These are phyloP conservation scores for Imleria badia DNA, from an alignment of 768 basidiomycete species.

Conservation along the genomic window DNA sequence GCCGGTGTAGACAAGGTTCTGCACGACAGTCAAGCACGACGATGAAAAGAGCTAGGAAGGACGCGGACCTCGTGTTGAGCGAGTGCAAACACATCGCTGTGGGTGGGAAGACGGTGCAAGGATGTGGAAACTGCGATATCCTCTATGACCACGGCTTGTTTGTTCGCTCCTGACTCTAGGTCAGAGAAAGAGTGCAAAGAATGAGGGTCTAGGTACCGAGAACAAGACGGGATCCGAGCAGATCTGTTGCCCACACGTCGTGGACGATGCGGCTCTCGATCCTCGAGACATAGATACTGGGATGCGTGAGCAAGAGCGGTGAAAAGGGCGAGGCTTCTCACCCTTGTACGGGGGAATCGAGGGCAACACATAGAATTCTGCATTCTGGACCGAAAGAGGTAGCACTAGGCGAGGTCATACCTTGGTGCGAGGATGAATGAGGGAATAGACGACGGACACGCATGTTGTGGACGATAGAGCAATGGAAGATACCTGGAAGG, in stretches of 20 bases:
- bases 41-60: not conserved
- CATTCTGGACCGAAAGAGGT: constrained; percentile 56
- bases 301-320: not conserved
- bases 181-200: not conserved
- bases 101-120: constrained; percentile 45
- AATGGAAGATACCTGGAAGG: constrained; percentile 50
- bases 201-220: constrained; percentile 42
- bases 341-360: constrained; percentile 43
- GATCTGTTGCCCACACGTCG: constrained; percentile 58
- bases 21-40: not conserved
- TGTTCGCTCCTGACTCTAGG: constrained; percentile 47
- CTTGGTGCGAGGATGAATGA: not conserved
- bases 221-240: constrained; percentile 47
- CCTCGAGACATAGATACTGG: constrained; percentile 24
- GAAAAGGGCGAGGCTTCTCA: constrained; percentile 20
- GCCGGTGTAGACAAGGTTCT: constrained; percentile 57
- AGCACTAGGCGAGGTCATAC: constrained; percentile 40
- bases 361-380: constrained; percentile 44
- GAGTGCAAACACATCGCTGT: constrained; percentile 66
- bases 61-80: constrained; percentile 47
- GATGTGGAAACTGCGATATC: constrained; percentile 45
- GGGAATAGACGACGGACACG: constrained; percentile 40
- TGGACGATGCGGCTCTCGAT: constrained; percentile 40
- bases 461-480: constrained; percentile 44
- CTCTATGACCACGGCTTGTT: constrained; percentile 49